phyloP scores from a whole-genome alignment of 257 asterid genomes.

The Fraxinus quadrangulata region DNA sequence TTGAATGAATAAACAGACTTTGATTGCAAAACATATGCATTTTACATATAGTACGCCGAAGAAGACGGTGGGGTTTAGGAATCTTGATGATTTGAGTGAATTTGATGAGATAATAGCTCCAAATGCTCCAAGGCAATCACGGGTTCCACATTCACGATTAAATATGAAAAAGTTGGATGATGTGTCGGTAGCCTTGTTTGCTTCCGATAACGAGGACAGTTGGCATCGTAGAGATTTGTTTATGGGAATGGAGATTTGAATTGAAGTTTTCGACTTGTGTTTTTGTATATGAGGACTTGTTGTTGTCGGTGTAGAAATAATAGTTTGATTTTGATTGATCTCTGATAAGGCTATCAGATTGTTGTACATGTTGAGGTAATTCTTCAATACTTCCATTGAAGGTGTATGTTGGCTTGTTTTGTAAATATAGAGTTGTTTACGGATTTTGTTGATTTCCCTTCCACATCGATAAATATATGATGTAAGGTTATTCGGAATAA shows the following conservation, averaged over 20 bases:
- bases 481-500: no score
- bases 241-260: conserved; percentile 25
- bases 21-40: conserved; percentile 62
- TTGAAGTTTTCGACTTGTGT: no score
- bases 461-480: no score
- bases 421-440: conserved; percentile 12
- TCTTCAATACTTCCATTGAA: conserved; percentile 65
- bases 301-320: neutral
- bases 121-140: conserved; percentile 59
- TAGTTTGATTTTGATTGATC: no score
- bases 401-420: conserved; percentile 32
- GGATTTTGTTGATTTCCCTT: conserved; percentile 19
- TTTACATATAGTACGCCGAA: conserved; percentile 65
- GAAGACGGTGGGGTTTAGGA: conserved; percentile 46
- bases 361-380: conserved; percentile 29
- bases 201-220: conserved; percentile 16
- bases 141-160: conserved; percentile 44
- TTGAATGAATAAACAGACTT: conserved; percentile 41
- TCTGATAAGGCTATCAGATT: neutral
- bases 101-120: conserved; percentile 48
- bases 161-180: conserved; percentile 49
- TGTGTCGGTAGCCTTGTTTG: conserved; percentile 63
- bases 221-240: conserved; percentile 37
- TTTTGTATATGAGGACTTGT: neutral
- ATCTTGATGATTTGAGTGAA: conserved; percentile 26